Conservation (phyloP, 2,329 filamentous ascomycete genomes). For the Colletotrichum sp. region DNA sequence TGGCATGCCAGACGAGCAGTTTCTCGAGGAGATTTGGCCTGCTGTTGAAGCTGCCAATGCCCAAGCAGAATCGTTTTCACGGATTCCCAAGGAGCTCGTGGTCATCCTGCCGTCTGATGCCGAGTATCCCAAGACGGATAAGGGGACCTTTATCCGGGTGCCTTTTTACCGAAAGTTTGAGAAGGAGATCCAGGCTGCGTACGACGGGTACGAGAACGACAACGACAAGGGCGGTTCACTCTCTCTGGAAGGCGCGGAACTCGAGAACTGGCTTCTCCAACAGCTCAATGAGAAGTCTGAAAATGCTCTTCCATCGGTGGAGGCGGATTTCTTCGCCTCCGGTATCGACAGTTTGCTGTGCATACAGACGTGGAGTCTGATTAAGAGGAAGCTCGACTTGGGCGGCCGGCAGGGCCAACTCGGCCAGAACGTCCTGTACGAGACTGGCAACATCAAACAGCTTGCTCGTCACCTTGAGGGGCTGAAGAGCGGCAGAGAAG, state of each 20-base stretch:
- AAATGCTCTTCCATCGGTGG: neutral
- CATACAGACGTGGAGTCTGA: constrained; percentile 44
- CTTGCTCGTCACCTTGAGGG: constrained; percentile 35
- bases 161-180: constrained; percentile 42
- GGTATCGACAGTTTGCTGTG: constrained; percentile 52
- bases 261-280: constrained; percentile 26
- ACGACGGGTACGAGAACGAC: neutral
- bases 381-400: constrained; percentile 42
- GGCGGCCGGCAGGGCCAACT: constrained; percentile 21
- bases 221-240: constrained; percentile 23
- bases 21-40: constrained; percentile 33
- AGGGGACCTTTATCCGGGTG: constrained; percentile 49
- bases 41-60: constrained; percentile 34
- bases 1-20: constrained; percentile 33
- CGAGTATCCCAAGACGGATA: constrained; percentile 47
- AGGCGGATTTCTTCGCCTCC: constrained; percentile 43
- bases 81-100: constrained; percentile 46
- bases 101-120: constrained; percentile 33
- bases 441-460: constrained; percentile 38
- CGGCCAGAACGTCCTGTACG: constrained; percentile 45
- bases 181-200: constrained; percentile 29
- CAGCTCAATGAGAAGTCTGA: neutral
- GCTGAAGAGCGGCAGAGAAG: neutral
- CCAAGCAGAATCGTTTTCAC: constrained; percentile 45
- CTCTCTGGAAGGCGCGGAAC: constrained; percentile 22